A percentile compares a stretch with the other conserved stretches of the same genome.
These are phyloP conservation scores for Candida sonorensis DNA, from an alignment of 805 yeast genomes.

Conservation along the genomic window DNA sequence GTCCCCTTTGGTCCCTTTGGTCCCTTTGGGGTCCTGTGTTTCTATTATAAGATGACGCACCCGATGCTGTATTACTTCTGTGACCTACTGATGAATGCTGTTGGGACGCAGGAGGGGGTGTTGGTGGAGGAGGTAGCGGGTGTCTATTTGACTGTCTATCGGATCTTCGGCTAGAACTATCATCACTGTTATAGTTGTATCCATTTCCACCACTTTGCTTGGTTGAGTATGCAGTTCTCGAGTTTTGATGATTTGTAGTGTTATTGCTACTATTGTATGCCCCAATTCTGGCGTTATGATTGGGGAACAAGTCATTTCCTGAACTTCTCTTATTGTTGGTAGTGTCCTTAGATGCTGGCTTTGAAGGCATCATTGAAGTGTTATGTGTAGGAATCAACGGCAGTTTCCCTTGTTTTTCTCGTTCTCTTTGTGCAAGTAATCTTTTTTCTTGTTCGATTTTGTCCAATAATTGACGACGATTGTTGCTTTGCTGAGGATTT, in stretches of 20 bases:
- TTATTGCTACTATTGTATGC: too few species aligned
- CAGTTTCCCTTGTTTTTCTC: too few species aligned
- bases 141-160: background rate
- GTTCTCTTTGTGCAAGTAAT: constrained; percentile 8
- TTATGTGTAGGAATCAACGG: too few species aligned
- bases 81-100: constrained; percentile 4
- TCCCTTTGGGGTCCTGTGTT: too few species aligned
- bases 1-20: background rate
- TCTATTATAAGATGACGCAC: too few species aligned
- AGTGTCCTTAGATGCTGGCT: constrained; percentile 1
- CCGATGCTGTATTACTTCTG: background rate
- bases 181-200: too few species aligned
- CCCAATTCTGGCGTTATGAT: too few species aligned
- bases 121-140: constrained; percentile 3
- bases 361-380: too few species aligned
- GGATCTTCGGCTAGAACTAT: background rate
- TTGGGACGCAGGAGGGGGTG: constrained; percentile 13
- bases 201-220: too few species aligned
- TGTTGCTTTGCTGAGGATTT: background rate
- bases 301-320: too few species aligned
- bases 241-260: too few species aligned
- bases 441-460: constrained; percentile 12
- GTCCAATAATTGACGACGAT: constrained; percentile 4
- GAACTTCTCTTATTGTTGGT: background rate
- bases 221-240: too few species aligned